Evolutionary conservation across 192 early-diverging fungal species (phyloP).

Genomic region (Podila clonocystis): DNA sequence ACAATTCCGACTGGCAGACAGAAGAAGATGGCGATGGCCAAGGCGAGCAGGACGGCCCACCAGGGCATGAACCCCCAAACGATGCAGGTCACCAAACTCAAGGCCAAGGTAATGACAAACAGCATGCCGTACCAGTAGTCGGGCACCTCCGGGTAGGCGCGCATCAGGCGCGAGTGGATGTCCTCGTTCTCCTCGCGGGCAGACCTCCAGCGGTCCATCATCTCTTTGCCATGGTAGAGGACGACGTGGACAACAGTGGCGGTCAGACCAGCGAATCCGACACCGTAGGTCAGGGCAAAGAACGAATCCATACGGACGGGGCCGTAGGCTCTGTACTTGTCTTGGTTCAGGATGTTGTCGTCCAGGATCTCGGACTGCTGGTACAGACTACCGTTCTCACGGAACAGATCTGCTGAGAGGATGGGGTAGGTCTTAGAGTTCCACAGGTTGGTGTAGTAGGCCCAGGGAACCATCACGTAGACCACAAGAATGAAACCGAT

Average conservation of each 20-base stretch:
- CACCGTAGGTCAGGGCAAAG: slow-evolving; percentile 39
- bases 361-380: no score
- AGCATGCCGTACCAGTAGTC: slow-evolving; percentile 61
- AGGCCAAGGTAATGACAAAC: slow-evolving; percentile 47
- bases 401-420: not conserved
- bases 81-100: slow-evolving; percentile 57
- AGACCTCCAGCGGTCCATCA: slow-evolving; percentile 56
- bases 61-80: slow-evolving; percentile 70
- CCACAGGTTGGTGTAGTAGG: slow-evolving; percentile 59
- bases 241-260: slow-evolving; percentile 63
- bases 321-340: slow-evolving; percentile 38
- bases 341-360: slow-evolving; percentile 17
- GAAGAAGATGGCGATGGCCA: slow-evolving; percentile 68
- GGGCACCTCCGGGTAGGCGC: slow-evolving; percentile 71
- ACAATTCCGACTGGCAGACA: slow-evolving; percentile 84
- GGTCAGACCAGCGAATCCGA: slow-evolving; percentile 60
- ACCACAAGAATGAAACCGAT: slow-evolving; percentile 56
- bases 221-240: slow-evolving; percentile 73
- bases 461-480: slow-evolving; percentile 59
- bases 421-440: slow-evolving; percentile 50
- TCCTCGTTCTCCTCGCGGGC: slow-evolving; percentile 57
- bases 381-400: no score
- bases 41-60: slow-evolving; percentile 75
- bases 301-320: slow-evolving; percentile 46
- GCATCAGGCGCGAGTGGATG: slow-evolving; percentile 72